Evolutionary conservation across 1,284 basidiomycete genomes (phyloP), one percentile per base, ranked within the genome.

Genomic region (Volvariella volvacea): DNA sequence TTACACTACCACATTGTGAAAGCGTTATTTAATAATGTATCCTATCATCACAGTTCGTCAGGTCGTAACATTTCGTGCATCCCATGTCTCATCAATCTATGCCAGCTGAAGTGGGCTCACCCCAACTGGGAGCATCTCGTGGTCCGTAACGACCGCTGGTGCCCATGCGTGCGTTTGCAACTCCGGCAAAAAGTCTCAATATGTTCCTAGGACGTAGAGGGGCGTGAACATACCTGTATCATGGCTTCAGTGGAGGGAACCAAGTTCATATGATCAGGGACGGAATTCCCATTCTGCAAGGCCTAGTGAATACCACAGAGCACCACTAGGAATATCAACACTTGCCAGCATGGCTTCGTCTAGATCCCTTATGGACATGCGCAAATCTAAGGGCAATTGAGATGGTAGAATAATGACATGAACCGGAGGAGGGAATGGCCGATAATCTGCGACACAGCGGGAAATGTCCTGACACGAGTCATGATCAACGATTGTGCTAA

Each of bases 261-360:
- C 17, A 89, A 61, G 56, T 89, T 87, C 83, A 89, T 88, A 52
- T 89, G 83, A 50, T 86, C 78, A 9, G 83, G 83, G 36, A 76
- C 62, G 25, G 71, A 60, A 14, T 70, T 70, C 20, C 64, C 66
- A 46, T 85, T 85, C 86, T 89, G 52, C 49, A 43, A 45, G 33
- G 38, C 45, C 42, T 46, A 45, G 41, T 40, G 39, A 45, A 64
- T n/a, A n/a, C n/a, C n/a, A n/a, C n/a, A n/a, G n/a, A n/a, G n/a
- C n/a, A n/a, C n/a, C n/a, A n/a, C n/a, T n/a, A n/a, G n/a, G 39
- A 45, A 64, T n/a, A n/a, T n/a, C n/a, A n/a, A n/a, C n/a, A n/a
- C 77, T 54, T 48, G 86, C 87, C 55, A 85, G 43, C 32, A 62
- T 59, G 14, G 62, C 58, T 54, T 83, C 80, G 43, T 87, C 78